Evolutionary conservation across 768 basidiomycete genomes (phyloP).

Genomic region (Rhodotorula taiwanensis): DNA sequence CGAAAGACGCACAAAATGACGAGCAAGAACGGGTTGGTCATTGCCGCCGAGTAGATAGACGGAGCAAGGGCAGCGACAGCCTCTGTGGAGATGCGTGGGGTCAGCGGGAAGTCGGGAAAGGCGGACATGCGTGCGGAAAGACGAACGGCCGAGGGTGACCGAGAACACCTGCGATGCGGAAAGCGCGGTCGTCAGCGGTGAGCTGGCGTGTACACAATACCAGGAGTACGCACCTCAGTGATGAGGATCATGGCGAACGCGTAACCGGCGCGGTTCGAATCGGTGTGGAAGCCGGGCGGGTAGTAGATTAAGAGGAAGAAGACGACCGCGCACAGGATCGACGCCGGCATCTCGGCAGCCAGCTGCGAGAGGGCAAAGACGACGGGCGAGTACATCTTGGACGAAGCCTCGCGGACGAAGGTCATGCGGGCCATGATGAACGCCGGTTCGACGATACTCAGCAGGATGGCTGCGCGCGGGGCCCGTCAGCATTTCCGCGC

Average conservation of each 20-base stretch:
- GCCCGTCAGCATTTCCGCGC: conserved; percentile 49
- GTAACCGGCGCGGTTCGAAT: conserved; percentile 43
- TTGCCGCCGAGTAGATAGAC: conserved; percentile 66
- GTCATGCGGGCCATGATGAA: conserved; percentile 57
- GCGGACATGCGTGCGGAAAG: background rate
- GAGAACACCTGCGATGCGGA: conserved; percentile 66
- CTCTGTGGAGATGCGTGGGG: conserved; percentile 33
- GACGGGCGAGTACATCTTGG: conserved; percentile 76
- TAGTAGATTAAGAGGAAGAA: conserved; percentile 59
- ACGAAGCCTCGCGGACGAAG: conserved; percentile 57
- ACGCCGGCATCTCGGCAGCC: conserved; percentile 72
- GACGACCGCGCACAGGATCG: conserved; percentile 59
- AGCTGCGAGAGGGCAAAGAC: conserved; percentile 79
- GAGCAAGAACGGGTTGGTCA: conserved; percentile 70
- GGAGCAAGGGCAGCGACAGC: conserved; percentile 69
- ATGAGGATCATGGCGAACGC: conserved; percentile 44
- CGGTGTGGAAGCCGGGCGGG: conserved; percentile 43
- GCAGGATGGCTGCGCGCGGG: conserved; percentile 63
- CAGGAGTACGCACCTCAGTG: conserved; percentile 6
- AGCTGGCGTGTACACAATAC: background rate
- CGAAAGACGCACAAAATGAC: conserved; percentile 18
- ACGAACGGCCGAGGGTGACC: conserved; percentile 54
- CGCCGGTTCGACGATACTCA: conserved; percentile 64
- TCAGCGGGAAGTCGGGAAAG: background rate
- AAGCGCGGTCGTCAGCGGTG: conserved; percentile 49